Percentiles rank a stretch among this genome's conserved stretches.
Conservation (phyloP, 495 filamentous ascomycete genomes). For the Tuber microsphaerosporum region DNA sequence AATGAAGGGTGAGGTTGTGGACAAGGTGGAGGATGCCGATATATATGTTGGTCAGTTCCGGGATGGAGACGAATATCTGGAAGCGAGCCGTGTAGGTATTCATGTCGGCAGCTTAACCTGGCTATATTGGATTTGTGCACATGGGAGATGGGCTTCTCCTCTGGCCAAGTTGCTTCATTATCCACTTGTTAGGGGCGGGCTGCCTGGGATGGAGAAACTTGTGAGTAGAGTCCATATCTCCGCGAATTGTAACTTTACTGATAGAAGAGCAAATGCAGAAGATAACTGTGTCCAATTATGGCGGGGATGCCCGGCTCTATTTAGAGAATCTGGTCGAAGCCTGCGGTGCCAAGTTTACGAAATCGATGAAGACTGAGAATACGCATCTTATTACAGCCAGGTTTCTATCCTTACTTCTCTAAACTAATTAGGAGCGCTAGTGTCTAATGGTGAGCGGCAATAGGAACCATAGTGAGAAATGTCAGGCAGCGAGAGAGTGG, state of each 20-base stretch:
- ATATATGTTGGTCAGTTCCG: conserved; percentile 82
- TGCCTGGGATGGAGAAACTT: conserved; percentile 70
- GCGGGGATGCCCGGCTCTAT: conserved; percentile 86
- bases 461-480: conserved; percentile 80
- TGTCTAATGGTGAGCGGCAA: neutral
- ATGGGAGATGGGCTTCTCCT: conserved; percentile 80
- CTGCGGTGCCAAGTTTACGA: conserved; percentile 77
- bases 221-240: conserved; percentile 30
- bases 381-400: conserved; percentile 86
- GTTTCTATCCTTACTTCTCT: conserved; percentile 5
- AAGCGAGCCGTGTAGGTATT: conserved; percentile 65
- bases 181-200: conserved; percentile 63
- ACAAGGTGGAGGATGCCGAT: conserved; percentile 61
- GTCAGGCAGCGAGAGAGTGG: conserved; percentile 84
- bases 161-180: conserved; percentile 78
- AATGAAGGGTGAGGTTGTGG: conserved; percentile 62
- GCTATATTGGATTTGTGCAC: conserved; percentile 84
- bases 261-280: conserved; percentile 19
- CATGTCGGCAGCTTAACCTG: conserved; percentile 87
- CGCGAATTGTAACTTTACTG: conserved; percentile 3
- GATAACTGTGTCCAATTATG: conserved; percentile 92
- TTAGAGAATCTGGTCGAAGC: conserved; percentile 84
- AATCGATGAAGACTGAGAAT: conserved; percentile 86
- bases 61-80: conserved; percentile 68
- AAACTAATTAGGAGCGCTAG: neutral